phyloP scores from a whole-genome alignment of 2,329 filamentous ascomycete genomes.

The Sarocladium oryzae region DNA sequence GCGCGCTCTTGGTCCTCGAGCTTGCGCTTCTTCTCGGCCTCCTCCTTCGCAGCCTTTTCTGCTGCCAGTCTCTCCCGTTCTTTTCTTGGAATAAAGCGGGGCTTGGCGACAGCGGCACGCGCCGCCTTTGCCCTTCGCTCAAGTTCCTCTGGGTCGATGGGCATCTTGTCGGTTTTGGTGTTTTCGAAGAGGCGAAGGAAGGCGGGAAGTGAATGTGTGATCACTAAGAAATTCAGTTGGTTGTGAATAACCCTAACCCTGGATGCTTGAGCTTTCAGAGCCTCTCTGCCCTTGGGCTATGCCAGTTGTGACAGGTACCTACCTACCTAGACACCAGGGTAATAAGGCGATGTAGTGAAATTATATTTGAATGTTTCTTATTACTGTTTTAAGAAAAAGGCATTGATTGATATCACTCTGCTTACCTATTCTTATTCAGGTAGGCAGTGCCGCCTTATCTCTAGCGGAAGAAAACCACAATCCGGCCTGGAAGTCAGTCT shows the following conservation, averaged over 20 bases:
- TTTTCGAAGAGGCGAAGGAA: neutral
- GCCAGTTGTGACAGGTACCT: too few relatives aligned
- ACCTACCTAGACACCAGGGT: too few relatives aligned
- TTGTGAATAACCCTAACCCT: neutral
- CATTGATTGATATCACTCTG: too few relatives aligned
- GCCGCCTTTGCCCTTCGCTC: conserved; percentile 79
- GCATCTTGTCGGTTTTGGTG: conserved; percentile 21
- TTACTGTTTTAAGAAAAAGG: too few relatives aligned
- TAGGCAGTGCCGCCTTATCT: too few relatives aligned
- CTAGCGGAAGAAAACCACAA: too few relatives aligned
- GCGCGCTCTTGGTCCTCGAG: neutral
- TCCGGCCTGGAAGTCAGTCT: too few relatives aligned
- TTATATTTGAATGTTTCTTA: too few relatives aligned
- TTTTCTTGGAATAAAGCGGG: conserved; percentile 79
- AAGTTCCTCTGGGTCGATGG: conserved; percentile 77
- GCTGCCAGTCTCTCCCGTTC: conserved; percentile 74
- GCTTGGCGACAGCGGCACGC: conserved; percentile 78
- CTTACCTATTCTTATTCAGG: too few relatives aligned
- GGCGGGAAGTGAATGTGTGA: neutral
- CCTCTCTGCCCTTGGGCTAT: too few relatives aligned
- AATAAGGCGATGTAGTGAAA: too few relatives aligned
- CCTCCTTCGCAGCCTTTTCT: conserved; percentile 63
- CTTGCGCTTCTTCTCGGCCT: conserved; percentile 24
- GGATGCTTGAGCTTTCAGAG: neutral
- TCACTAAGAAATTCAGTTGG: neutral